Percentiles rank a stretch among this genome's conserved stretches.
Evolutionary conservation across 805 yeast genomes (phyloP).

Genomic region (Wickerhamiella siamensis): DNA sequence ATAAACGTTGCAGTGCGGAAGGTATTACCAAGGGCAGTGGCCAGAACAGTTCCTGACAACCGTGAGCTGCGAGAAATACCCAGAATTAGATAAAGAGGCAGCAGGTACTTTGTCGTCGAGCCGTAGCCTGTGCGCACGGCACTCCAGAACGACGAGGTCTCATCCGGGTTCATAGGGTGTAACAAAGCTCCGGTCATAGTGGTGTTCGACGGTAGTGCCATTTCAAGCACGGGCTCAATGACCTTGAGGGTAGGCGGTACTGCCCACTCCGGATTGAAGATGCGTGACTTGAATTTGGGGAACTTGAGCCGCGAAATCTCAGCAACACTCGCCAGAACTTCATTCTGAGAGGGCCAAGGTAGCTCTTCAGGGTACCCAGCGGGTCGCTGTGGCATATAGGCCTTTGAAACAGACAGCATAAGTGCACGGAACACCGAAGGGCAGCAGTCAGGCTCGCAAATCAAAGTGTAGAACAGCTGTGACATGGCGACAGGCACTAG

Average conservation of each 20-base stretch:
- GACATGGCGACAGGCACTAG: constrained; percentile 29
- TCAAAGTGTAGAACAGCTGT: constrained; percentile 26
- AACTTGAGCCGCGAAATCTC: constrained; percentile 21
- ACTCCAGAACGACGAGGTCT: constrained; percentile 16
- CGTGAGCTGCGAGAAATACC: constrained; percentile 9
- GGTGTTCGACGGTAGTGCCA: constrained; percentile 24
- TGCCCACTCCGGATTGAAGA: constrained; percentile 17
- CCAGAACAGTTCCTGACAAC: neutral
- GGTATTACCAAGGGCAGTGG: constrained; percentile 9
- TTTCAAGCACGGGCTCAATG: constrained; percentile 18
- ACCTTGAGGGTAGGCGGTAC: constrained; percentile 12
- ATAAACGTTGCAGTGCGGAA: constrained; percentile 23
- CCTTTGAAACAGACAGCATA: constrained; percentile 21
- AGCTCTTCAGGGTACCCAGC: constrained; percentile 18
- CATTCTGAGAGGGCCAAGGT: constrained; percentile 24
- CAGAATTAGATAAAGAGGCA: constrained; percentile 19
- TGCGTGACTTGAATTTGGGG: constrained; percentile 23
- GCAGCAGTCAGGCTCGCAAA: constrained; percentile 24
- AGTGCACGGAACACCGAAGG: constrained; percentile 22
- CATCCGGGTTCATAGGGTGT: constrained; percentile 22
- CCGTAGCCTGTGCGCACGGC: constrained; percentile 17
- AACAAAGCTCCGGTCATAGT: constrained; percentile 23
- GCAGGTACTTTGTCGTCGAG: constrained; percentile 19
- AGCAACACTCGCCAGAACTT: constrained; percentile 22
- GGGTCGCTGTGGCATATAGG: constrained; percentile 23